A percentile compares a stretch with the other conserved stretches of the same genome.
phyloP scores from a whole-genome alignment of 345 rosid species.

The Lenwebbia sp. region DNA sequence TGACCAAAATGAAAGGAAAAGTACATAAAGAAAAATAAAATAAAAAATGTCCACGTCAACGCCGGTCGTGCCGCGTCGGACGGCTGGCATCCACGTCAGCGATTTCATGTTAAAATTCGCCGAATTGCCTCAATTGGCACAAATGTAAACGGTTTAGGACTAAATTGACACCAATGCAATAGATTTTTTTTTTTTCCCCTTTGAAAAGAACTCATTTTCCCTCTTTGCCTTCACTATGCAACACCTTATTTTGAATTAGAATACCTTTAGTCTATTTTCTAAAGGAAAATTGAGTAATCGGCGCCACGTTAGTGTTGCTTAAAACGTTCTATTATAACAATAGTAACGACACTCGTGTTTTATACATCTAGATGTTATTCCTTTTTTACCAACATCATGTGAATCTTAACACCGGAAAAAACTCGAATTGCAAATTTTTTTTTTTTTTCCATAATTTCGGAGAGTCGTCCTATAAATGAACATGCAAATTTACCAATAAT shows the following conservation, averaged over 20 bases:
- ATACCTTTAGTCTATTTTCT: neutral
- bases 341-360: neutral
- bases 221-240: neutral
- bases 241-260: neutral
- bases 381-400: neutral
- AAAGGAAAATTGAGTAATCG: neutral
- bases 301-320: neutral
- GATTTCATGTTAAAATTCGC: too few species aligned
- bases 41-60: too few species aligned
- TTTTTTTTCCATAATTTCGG: neutral
- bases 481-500: neutral
- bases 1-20: too few species aligned
- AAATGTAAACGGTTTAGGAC: too few species aligned
- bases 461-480: neutral
- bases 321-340: neutral
- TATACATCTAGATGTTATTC: neutral
- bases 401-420: neutral
- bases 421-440: neutral
- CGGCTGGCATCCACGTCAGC: rapidly evolving
- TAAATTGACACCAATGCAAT: too few species aligned
- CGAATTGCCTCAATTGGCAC: too few species aligned
- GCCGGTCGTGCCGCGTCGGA: too few species aligned
- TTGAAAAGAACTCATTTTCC: neutral
- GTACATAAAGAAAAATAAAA: too few species aligned
- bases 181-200: too few species aligned